These are phyloP conservation scores for Detonula confervacea DNA, from an alignment of 352 stramenopile species.

Conservation along the genomic window DNA sequence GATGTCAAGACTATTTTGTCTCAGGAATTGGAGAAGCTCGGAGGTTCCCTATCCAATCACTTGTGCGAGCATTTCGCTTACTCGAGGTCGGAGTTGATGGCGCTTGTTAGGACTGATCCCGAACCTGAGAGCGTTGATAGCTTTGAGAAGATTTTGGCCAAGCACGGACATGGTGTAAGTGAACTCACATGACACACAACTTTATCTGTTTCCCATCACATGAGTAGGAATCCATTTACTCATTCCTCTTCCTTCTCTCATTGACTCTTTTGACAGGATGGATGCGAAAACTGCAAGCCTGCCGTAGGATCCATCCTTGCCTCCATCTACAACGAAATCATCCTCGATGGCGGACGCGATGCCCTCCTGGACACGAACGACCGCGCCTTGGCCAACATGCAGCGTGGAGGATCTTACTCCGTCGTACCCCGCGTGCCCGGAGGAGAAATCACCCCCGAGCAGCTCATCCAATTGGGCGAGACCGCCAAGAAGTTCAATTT, in stretches of 20 bases:
- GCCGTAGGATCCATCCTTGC: slow-evolving; percentile 91
- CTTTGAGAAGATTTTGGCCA: slow-evolving; percentile 89
- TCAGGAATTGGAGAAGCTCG: slow-evolving; percentile 88
- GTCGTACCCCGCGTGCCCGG: slow-evolving; percentile 91
- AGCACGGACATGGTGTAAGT: slow-evolving; percentile 83
- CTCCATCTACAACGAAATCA: slow-evolving; percentile 89
- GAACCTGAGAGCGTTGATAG: slow-evolving; percentile 84
- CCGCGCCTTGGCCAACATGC: slow-evolving; percentile 91
- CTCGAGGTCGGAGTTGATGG: slow-evolving; percentile 90
- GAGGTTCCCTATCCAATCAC: slow-evolving; percentile 88
- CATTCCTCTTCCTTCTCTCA: not conserved
- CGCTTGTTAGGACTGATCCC: slow-evolving; percentile 87
- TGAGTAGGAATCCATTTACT: slow-evolving; percentile 18
- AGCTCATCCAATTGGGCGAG: slow-evolving; percentile 90
- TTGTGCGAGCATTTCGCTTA: slow-evolving; percentile 92
- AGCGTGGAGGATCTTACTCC: slow-evolving; percentile 92
- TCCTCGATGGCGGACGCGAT: slow-evolving; percentile 86
- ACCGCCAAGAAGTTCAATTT: slow-evolving; percentile 90
- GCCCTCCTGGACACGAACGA: slow-evolving; percentile 93
- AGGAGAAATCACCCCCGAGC: slow-evolving; percentile 90
- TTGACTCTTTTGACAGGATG: slow-evolving; percentile 77
- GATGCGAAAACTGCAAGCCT: slow-evolving; percentile 92
- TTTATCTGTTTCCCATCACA: too few species aligned
- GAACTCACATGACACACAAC: not conserved
- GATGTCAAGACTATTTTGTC: slow-evolving; percentile 90